Evolutionary conservation across 768 basidiomycete genomes (phyloP).

Genomic region (Termitomyces titanicus): DNA sequence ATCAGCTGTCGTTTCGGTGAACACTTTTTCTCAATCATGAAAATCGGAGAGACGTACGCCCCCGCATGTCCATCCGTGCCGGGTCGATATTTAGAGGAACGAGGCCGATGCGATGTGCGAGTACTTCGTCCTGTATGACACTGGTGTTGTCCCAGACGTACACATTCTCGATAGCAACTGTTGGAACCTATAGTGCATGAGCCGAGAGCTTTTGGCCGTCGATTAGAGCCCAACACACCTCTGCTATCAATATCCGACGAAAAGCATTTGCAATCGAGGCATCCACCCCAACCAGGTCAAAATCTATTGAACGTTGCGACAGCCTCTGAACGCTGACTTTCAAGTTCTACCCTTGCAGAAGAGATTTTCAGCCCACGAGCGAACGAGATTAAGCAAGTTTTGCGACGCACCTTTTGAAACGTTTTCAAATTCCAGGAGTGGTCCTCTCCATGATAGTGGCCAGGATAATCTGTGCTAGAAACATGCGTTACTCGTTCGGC

Average conservation of each 20-base stretch:
- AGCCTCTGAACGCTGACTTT: slow-evolving; percentile 72
- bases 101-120: slow-evolving; percentile 89
- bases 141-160: slow-evolving; percentile 95
- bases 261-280: slow-evolving; percentile 95
- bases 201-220: background rate
- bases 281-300: slow-evolving; percentile 94
- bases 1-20: slow-evolving; percentile 38
- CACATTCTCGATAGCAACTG: slow-evolving; percentile 85
- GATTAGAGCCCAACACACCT: slow-evolving; percentile 48
- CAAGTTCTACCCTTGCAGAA: slow-evolving; percentile 57
- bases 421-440: slow-evolving; percentile 75
- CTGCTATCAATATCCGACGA: slow-evolving; percentile 88
- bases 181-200: slow-evolving; percentile 64
- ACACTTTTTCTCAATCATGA: background rate
- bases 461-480: slow-evolving; percentile 88
- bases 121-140: slow-evolving; percentile 90
- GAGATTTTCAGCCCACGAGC: slow-evolving; percentile 14
- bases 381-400: slow-evolving; percentile 4
- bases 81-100: slow-evolving; percentile 90
- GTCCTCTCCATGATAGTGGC: slow-evolving; percentile 82
- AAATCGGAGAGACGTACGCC: slow-evolving; percentile 19
- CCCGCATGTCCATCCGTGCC: slow-evolving; percentile 55
- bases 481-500: slow-evolving; percentile 76
- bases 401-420: slow-evolving; percentile 68
- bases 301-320: slow-evolving; percentile 83